A percentile compares a stretch with the other conserved stretches of the same genome.
Evolutionary conservation across 208 protist species (phyloP).

Genomic region (Acanthamoeba healyi): DNA sequence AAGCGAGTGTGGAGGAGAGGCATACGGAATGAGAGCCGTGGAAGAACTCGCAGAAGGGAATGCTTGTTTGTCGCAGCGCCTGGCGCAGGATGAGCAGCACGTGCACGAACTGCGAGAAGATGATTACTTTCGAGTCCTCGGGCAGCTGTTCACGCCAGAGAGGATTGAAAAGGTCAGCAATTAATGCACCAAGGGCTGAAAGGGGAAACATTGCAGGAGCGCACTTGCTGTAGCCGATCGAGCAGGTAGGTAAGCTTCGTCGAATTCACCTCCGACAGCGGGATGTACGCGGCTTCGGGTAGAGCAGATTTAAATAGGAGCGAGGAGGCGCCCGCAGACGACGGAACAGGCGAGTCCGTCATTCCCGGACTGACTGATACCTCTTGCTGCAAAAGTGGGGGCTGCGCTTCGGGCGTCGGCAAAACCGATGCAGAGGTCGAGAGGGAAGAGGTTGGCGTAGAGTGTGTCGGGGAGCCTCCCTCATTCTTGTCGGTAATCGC

Average conservation of each 20-base stretch:
- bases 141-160: no score
- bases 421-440: neutral
- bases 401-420: neutral
- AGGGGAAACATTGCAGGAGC: neutral
- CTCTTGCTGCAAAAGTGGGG: no score
- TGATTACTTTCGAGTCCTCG: conserved; percentile 69
- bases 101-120: conserved; percentile 81
- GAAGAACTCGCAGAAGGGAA: conserved; percentile 72
- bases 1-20: neutral
- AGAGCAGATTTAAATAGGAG: neutral
- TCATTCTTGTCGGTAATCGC: no score
- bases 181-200: no score
- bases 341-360: neutral
- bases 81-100: conserved; percentile 67
- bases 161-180: no score
- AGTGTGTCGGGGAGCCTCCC: no score
- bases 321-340: neutral
- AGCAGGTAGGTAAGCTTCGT: conserved; percentile 79
- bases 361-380: neutral
- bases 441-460: no score
- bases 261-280: conserved; percentile 20
- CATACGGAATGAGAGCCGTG: neutral
- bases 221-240: conserved; percentile 45
- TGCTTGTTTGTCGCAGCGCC: neutral
- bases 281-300: conserved; percentile 20